Conservation (phyloP, 805 yeast genomes). For the Schwanniomyces vanrijiae region DNA sequence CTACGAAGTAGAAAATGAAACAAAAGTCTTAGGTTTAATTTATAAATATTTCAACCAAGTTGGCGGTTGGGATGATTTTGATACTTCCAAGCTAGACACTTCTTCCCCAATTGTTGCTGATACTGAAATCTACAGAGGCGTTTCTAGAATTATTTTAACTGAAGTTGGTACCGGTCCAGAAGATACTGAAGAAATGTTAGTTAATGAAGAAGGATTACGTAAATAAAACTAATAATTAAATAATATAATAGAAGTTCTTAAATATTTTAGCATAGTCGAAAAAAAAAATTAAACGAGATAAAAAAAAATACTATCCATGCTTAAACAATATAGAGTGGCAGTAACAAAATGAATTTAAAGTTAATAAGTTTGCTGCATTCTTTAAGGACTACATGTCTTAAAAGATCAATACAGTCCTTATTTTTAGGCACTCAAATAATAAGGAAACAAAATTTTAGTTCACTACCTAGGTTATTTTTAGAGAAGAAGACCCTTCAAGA, state of each 20-base stretch:
- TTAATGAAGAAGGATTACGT: constrained; percentile 63
- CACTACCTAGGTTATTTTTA: not conserved
- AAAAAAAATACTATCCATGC: not conserved
- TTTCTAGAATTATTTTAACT: constrained; percentile 81
- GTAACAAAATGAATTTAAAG: not conserved
- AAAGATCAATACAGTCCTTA: not conserved
- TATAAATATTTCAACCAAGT: constrained; percentile 57
- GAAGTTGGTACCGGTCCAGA: constrained; percentile 87
- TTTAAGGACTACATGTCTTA: not conserved
- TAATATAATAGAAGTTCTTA: not conserved
- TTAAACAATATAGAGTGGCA: not conserved
- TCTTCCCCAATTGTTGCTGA: constrained; percentile 41
- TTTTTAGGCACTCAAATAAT: not conserved
- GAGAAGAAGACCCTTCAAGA: not conserved
- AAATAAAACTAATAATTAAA: constrained; percentile 21
- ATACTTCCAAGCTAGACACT: constrained; percentile 14
- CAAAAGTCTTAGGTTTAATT: constrained; percentile 68
- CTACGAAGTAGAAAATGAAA: constrained; percentile 75
- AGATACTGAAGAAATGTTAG: constrained; percentile 53
- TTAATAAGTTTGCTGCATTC: not conserved
- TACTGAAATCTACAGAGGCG: constrained; percentile 61
- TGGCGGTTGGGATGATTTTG: constrained; percentile 63
- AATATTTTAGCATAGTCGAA: not conserved
- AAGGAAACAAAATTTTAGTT: not conserved
- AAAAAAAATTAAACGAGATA: not conserved